Base-by-base conservation (phyloP, 805 yeast species). In the Hemisphaericaspora nanyangensis region DNA sequence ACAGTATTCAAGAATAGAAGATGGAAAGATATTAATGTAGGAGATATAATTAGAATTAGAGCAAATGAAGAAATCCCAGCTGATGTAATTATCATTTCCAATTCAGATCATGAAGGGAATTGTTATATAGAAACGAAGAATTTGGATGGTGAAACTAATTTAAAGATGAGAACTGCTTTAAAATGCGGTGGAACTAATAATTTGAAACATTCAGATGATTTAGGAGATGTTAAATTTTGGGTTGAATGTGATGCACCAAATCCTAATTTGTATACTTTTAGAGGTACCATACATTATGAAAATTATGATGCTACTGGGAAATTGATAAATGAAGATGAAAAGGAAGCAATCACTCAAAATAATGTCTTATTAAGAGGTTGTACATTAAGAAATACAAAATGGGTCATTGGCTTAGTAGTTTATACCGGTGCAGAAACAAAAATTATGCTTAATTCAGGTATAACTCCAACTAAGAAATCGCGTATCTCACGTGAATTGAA, bases 21-120 rank as follows among this genome's bases (percentile, higher is more conserved):
- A 44, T 84, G 93, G 93, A 83, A 83, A 58, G 77, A 76, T 49
- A 76, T 85, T 26, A 60, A 65, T 31, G 89, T 84, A 18, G 95
- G 95, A 46, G 90, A 85, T 50, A 66, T 85, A 35, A 72, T 85
- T 18, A 68, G 90, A 51, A 70, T 85, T 18, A 76, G 81, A 45
- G 77, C 79, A 47, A 80, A 85, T 53, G 93, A 85, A 54, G 91
- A 84, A 62, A 72, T 83, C 6, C 95, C 95, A 1, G 89, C 91
- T 1, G 95, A 85, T 60, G 57, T 80, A 11, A 67, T 83, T 34
- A 58, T 84, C 25, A 54, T 85, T 6, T 69, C 88, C 5, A 72
- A 89, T 2, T 77, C 86, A 24, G 88, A 82, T 52, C 58, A 70
- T 1, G 87, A 83, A 49, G 82, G 82, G 36, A 76, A 74, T 36